Conservation (phyloP, 306 rosid species). For the Clitoria ternatea region DNA sequence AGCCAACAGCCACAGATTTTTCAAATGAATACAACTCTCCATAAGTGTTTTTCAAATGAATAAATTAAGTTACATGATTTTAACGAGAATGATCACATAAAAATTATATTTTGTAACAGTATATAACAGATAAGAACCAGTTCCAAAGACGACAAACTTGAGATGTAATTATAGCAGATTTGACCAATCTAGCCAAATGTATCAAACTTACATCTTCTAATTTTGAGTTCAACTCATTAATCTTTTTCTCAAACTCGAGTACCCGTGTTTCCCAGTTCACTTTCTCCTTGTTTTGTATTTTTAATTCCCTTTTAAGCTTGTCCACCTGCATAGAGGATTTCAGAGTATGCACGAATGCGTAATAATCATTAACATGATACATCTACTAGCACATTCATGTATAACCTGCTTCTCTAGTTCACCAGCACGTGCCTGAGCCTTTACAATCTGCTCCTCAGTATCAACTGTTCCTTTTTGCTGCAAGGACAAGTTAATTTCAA, state of each 20-base stretch:
- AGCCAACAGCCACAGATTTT: constrained; percentile 10
- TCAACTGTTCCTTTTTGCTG: constrained; percentile 62
- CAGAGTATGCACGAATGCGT: constrained; percentile 1
- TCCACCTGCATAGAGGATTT: constrained; percentile 51
- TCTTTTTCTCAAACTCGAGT: constrained; percentile 54
- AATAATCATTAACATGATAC: neutral
- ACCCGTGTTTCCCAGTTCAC: constrained; percentile 56
- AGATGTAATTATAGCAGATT: neutral
- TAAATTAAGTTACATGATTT: neutral
- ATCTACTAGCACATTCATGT: constrained; percentile 3
- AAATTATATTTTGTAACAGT: neutral
- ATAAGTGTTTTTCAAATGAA: neutral
- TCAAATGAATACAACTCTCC: neutral
- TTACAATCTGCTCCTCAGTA: constrained; percentile 65
- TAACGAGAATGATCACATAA: neutral
- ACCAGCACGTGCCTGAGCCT: constrained; percentile 85
- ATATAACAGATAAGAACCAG: neutral
- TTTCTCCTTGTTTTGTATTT: constrained; percentile 54
- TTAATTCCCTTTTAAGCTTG: constrained; percentile 51
- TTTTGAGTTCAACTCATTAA: constrained; percentile 51
- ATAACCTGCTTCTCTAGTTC: constrained; percentile 85
- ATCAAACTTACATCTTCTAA: constrained; percentile 57
- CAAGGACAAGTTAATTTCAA: neutral
- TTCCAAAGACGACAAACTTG: neutral
- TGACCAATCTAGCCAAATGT: constrained; percentile 3